A percentile compares a stretch with the other conserved stretches of the same genome.
Conservation (phyloP, 768 basidiomycete species). For the Pleurotus citrinopileatus region DNA sequence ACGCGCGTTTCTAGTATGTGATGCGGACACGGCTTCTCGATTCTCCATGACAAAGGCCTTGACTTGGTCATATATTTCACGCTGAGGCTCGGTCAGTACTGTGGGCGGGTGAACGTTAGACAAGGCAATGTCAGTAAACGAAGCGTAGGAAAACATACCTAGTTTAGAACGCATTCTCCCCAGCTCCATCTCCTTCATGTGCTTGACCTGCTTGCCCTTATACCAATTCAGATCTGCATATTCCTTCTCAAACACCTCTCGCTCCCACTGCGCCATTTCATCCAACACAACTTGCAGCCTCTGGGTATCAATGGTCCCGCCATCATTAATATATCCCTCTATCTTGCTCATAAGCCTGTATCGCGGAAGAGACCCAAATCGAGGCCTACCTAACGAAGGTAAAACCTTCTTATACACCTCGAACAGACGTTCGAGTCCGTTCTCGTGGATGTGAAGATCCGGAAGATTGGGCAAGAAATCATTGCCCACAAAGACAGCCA, state of each 20-base stretch:
- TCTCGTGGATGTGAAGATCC: slow-evolving; percentile 96
- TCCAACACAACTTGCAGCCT: slow-evolving; percentile 85
- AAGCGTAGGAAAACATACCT: slow-evolving; percentile 41
- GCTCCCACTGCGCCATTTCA: slow-evolving; percentile 86
- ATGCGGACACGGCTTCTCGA: slow-evolving; percentile 27
- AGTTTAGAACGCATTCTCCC: slow-evolving; percentile 56
- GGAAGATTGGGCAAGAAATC: slow-evolving; percentile 97
- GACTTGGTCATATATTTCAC: slow-evolving; percentile 75
- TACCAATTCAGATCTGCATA: slow-evolving; percentile 89
- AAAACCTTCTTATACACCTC: slow-evolving; percentile 93
- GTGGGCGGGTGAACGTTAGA: slow-evolving; percentile 16
- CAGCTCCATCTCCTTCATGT: slow-evolving; percentile 61
- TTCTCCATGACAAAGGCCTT: slow-evolving; percentile 67
- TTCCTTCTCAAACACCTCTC: slow-evolving; percentile 89
- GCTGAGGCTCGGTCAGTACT: slow-evolving; percentile 75
- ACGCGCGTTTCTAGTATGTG: slow-evolving; percentile 32
- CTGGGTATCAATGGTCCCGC: slow-evolving; percentile 74
- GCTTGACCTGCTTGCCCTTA: slow-evolving; percentile 87
- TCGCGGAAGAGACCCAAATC: neutral
- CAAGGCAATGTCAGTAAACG: neutral
- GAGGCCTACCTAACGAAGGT: slow-evolving; percentile 60
- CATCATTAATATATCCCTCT: slow-evolving; percentile 95
- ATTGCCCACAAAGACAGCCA: slow-evolving; percentile 97
- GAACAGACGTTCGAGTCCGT: slow-evolving; percentile 89
- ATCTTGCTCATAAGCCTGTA: neutral